Evolutionary conservation across 352 stramenopile genomes (phyloP), one percentile per base, ranked within the genome.

Genomic region (Globisporangium canariense): DNA sequence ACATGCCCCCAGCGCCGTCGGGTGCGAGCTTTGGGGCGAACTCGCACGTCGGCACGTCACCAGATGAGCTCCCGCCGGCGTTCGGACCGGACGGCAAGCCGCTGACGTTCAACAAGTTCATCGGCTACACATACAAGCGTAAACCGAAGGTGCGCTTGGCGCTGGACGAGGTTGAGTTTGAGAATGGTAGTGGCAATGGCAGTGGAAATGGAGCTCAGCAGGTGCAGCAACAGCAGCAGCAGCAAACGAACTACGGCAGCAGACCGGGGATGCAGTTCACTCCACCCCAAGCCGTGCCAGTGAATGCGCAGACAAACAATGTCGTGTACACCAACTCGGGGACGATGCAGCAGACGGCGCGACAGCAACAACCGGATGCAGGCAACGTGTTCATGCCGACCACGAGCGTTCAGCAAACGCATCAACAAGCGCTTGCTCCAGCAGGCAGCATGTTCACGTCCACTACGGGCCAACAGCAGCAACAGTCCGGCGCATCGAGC

Each of bases 81-180:
- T 87, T 85, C 32, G 84, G 84, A 2, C 77, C 81, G 1, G 84
- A 93, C 57, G 84, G 84, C 62, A 90, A 91, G 62, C 84, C 84
- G n/a, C 69, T 93, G 50, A 93, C 84, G 28, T 94, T 92, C 64
- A 96, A 96, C 73, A 96, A 96, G 71, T 96, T 96, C 54, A 95
- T 96, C 70, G 88, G 88, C n/a, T 96, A 96, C 76, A 96, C 88
- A 49, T 96, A 94, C 78, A 91, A 93, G 62, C 84, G 83, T n/a
- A 94, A 96, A 58, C 82, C 83, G 22, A 87, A 89, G 32, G 83
- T 96, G 54, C 87, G 87, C 2, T 74, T 94, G 65, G 81, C 85
- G 32, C 79, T 95, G 18, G 82, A 90, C 60, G 86, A 90, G 36
- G 80, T 88, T 25, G 70, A 88, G 30, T 91, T 91, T 63, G 84